Evolutionary conservation across 495 filamentous ascomycete genomes (phyloP).

Genomic region (Penicillium goetzii): DNA sequence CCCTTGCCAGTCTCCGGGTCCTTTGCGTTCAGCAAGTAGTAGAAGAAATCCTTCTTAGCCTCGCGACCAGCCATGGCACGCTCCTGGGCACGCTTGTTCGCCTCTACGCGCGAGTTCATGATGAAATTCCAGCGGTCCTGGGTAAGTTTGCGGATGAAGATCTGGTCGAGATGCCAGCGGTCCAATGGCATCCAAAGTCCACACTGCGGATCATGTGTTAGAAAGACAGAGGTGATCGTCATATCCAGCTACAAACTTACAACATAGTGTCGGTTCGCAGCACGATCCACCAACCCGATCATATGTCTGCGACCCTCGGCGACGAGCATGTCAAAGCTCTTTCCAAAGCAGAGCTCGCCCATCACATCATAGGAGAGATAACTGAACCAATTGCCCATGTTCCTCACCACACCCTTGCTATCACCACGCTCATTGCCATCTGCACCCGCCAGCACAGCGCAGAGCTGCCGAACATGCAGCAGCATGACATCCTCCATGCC

Average conservation of each 20-base stretch:
- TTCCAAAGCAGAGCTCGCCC: conserved; percentile 58
- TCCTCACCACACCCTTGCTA: conserved; percentile 37
- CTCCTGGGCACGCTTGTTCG: conserved; percentile 57
- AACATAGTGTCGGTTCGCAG: conserved; percentile 57
- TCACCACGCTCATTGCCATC: conserved; percentile 20
- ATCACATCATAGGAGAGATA: conserved; percentile 58
- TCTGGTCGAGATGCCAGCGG: conserved; percentile 57
- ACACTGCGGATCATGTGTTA: conserved; percentile 41
- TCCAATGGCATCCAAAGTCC: conserved; percentile 62
- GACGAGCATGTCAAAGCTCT: conserved; percentile 62
- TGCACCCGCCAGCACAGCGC: conserved; percentile 37
- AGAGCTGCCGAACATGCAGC: conserved; percentile 52
- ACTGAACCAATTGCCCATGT: conserved; percentile 56
- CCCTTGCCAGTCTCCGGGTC: conserved; percentile 65
- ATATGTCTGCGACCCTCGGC: conserved; percentile 45
- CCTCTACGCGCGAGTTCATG: conserved; percentile 60
- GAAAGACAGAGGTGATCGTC: neutral
- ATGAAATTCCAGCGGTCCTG: conserved; percentile 64
- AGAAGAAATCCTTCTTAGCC: conserved; percentile 67
- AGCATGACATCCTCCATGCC: conserved; percentile 57
- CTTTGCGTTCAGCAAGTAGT: conserved; percentile 60
- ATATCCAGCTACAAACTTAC: conserved; percentile 36
- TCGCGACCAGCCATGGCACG: conserved; percentile 51
- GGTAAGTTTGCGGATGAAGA: conserved; percentile 61
- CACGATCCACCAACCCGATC: conserved; percentile 54